Evolutionary conservation across 257 asterid genomes (phyloP).

Genomic region (Scutellaria baicalensis): DNA sequence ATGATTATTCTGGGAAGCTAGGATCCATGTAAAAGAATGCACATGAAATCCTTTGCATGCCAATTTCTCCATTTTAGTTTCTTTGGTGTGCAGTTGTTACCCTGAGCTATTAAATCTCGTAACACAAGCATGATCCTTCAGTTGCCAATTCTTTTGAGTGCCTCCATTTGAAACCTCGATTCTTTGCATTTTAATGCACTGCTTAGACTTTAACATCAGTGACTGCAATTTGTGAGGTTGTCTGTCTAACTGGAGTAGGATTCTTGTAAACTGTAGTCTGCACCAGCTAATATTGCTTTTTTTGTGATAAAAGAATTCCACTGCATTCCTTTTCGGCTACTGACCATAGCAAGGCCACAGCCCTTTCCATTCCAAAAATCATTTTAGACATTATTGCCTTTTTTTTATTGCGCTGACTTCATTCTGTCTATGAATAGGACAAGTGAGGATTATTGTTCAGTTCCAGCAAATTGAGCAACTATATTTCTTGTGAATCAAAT

Average conservation of each 20-base stretch:
- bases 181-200: background rate
- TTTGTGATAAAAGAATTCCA: background rate
- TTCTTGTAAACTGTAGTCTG: background rate
- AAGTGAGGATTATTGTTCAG: background rate
- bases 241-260: background rate
- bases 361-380: background rate
- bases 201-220: background rate
- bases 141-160: no score
- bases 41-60: background rate
- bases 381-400: background rate
- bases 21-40: background rate
- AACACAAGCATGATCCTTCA: no score
- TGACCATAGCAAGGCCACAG: background rate
- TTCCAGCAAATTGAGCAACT: background rate
- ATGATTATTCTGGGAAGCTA: conserved; percentile 7
- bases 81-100: background rate
- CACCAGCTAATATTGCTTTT: background rate
- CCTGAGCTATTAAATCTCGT: background rate
- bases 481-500: background rate
- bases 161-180: no score
- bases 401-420: background rate
- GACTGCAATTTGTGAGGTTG: background rate
- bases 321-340: background rate
- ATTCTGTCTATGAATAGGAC: background rate
- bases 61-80: background rate